Evolutionary conservation across 202 grass and related monocot species (phyloP).

Genomic region (Schoenoplectus triqueter): DNA sequence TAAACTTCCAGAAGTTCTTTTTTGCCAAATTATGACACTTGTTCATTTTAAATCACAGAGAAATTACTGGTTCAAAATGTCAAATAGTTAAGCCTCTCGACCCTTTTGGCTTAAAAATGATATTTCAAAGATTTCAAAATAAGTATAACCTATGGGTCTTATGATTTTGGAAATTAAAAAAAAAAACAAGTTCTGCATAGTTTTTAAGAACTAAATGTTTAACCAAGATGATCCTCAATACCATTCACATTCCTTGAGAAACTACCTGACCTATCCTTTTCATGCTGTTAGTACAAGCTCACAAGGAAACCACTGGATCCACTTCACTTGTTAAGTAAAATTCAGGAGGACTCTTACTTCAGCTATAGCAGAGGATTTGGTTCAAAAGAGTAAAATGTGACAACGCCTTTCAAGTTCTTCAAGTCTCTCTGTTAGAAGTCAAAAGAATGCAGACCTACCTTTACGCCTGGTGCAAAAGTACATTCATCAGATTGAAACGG

Average conservation of each 20-base stretch:
- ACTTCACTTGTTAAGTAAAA: no score
- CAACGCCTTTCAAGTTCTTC: slow-evolving; percentile 29
- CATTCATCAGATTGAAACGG: slow-evolving; percentile 30
- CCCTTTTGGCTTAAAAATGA: background rate
- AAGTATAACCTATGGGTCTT: background rate
- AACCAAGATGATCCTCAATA: background rate
- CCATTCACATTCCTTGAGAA: background rate
- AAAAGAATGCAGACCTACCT: slow-evolving; percentile 9
- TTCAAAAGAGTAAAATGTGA: slow-evolving; percentile 25
- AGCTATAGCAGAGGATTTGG: slow-evolving; percentile 23
- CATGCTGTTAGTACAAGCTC: background rate
- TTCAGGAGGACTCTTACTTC: slow-evolving; percentile 13
- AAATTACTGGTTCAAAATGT: background rate
- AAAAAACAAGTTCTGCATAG: background rate
- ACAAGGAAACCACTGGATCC: no score
- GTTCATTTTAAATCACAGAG: background rate
- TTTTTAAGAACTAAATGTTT: slow-evolving; percentile 6
- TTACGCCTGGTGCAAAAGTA: slow-evolving; percentile 37
- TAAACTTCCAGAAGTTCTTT: background rate
- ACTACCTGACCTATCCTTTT: background rate
- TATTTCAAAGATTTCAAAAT: background rate
- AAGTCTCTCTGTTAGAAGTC: slow-evolving; percentile 35
- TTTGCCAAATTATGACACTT: background rate
- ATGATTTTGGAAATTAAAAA: background rate
- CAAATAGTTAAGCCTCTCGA: background rate